Conservation (phyloP, 495 filamentous ascomycete species). For the Penicillium pancosmium region DNA sequence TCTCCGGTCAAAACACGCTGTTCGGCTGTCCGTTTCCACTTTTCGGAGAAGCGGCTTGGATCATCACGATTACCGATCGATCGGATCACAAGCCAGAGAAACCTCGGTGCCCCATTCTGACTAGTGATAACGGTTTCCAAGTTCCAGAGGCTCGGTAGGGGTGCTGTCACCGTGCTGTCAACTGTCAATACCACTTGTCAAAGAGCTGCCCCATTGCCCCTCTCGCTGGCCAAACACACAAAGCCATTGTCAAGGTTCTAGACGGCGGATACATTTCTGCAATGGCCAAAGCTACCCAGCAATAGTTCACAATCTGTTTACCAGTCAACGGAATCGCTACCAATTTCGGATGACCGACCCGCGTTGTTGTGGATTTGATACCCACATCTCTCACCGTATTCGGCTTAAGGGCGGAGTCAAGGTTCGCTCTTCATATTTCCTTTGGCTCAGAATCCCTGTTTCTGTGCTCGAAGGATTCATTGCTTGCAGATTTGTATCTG, state of each 20-base stretch:
- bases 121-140: neutral
- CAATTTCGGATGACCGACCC: conserved; percentile 10
- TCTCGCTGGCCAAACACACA: conserved; percentile 2
- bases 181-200: neutral
- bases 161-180: neutral
- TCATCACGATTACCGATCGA: neutral
- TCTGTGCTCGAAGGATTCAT: neutral
- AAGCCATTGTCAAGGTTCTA: neutral
- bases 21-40: neutral
- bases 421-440: neutral
- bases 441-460: neutral
- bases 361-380: conserved; percentile 10
- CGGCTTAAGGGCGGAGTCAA: conserved; percentile 1
- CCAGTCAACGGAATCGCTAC: conserved; percentile 7
- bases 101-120: neutral
- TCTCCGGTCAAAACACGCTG: neutral
- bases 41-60: neutral
- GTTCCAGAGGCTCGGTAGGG: neutral
- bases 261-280: neutral
- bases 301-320: neutral
- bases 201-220: neutral
- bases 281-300: neutral
- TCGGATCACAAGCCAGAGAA: conserved; percentile 1
- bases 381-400: neutral
- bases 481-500: neutral